Percentiles rank a stretch among this genome's conserved stretches.
These are phyloP conservation scores for Scheffersomyces stambukii DNA, from an alignment of 1,139 yeast species.

Conservation along the genomic window DNA sequence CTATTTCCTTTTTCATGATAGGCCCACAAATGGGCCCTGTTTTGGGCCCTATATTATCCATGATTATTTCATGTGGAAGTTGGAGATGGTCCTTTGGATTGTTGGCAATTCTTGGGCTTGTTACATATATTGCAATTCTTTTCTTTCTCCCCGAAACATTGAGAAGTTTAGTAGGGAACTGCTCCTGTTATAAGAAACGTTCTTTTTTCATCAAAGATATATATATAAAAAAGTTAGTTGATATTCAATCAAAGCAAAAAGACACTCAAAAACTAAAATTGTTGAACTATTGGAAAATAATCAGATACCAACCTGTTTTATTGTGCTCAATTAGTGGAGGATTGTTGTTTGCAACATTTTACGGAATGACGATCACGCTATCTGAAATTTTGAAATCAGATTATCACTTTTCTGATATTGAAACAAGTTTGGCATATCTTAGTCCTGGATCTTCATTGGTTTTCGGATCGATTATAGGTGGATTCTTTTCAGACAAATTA, in stretches of 20 bases:
- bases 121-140: constrained; percentile 34
- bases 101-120: constrained; percentile 39
- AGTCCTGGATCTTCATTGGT: constrained; percentile 53
- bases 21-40: constrained; percentile 62
- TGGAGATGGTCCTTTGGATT: constrained; percentile 63
- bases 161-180: constrained; percentile 53
- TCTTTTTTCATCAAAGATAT: constrained; percentile 26
- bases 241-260: constrained; percentile 27
- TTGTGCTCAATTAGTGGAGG: constrained; percentile 49
- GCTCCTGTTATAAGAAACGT: constrained; percentile 21
- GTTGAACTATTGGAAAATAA: constrained; percentile 29
- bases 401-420: constrained; percentile 33
- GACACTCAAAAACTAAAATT: constrained; percentile 48
- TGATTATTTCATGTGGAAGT: constrained; percentile 27
- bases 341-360: constrained; percentile 51
- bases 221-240: constrained; percentile 23
- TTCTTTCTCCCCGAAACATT: constrained; percentile 52
- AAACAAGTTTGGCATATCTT: constrained; percentile 45
- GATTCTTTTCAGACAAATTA: constrained; percentile 44
- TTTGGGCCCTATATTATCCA: constrained; percentile 49
- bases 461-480: constrained; percentile 49
- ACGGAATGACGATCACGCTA: constrained; percentile 51
- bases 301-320: constrained; percentile 42
- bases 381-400: constrained; percentile 33
- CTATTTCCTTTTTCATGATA: constrained; percentile 51